Conservation (phyloP, 2,329 filamentous ascomycete species). For the Dothideomycetes sp. region DNA sequence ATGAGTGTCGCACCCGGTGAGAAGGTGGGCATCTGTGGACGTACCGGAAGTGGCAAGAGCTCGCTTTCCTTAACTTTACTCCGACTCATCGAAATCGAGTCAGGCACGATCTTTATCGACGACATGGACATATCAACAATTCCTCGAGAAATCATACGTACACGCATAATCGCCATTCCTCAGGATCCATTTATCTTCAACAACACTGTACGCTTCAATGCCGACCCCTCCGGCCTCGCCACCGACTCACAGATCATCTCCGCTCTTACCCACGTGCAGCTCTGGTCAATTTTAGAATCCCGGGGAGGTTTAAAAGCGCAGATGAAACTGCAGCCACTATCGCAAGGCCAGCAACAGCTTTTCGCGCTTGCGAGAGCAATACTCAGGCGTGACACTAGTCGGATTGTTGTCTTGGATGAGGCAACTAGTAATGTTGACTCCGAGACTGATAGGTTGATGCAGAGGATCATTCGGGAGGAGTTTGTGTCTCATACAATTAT, state of each 20-base stretch:
- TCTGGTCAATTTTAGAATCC: slow-evolving; percentile 17
- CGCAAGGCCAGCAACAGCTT: slow-evolving; percentile 39
- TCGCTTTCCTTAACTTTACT: slow-evolving; percentile 38
- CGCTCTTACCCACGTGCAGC: slow-evolving; percentile 34
- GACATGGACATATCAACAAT: slow-evolving; percentile 34
- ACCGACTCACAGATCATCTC: slow-evolving; percentile 28
- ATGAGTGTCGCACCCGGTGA: slow-evolving; percentile 37
- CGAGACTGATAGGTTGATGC: slow-evolving; percentile 1
- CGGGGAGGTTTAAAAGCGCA: slow-evolving; percentile 27
- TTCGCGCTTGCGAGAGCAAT: slow-evolving; percentile 38
- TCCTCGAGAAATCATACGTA: slow-evolving; percentile 31
- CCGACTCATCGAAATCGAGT: slow-evolving; percentile 35
- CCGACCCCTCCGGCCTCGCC: slow-evolving; percentile 29
- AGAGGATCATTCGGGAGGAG: slow-evolving; percentile 12
- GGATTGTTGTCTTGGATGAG: slow-evolving; percentile 28
- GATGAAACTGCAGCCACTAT: slow-evolving; percentile 22
- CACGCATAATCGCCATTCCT: slow-evolving; percentile 35
- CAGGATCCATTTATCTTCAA: slow-evolving; percentile 42
- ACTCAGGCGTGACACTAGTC: slow-evolving; percentile 22
- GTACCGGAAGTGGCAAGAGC: slow-evolving; percentile 45
- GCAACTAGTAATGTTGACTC: slow-evolving; percentile 10
- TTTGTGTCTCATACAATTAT: slow-evolving; percentile 50
- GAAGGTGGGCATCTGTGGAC: slow-evolving; percentile 40
- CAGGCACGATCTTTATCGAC: slow-evolving; percentile 36
- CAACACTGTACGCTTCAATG: slow-evolving; percentile 36